Conservation (phyloP, 2,329 filamentous ascomycete species). For the Colletotrichum somersetense region DNA sequence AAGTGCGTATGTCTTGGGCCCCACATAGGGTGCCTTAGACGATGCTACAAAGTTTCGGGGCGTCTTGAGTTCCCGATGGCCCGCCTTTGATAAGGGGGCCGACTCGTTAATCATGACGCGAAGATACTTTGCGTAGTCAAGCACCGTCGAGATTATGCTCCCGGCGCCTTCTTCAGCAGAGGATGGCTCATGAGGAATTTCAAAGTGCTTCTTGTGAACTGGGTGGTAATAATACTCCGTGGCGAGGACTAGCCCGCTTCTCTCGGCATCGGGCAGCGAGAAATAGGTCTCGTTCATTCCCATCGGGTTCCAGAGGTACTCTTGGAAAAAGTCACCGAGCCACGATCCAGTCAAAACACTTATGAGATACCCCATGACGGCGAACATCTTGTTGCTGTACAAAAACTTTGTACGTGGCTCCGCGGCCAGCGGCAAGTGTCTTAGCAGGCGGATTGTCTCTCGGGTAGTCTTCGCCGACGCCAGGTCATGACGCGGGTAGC, state of each 20-base stretch:
- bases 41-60: slow-evolving; percentile 46
- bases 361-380: slow-evolving; percentile 59
- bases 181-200: slow-evolving; percentile 46
- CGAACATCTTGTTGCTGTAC: slow-evolving; percentile 66
- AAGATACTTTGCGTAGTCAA: slow-evolving; percentile 54
- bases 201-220: slow-evolving; percentile 44
- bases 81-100: slow-evolving; percentile 46
- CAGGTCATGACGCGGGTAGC: slow-evolving; percentile 59
- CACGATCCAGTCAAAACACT: slow-evolving; percentile 55
- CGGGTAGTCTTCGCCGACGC: slow-evolving; percentile 47
- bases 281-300: slow-evolving; percentile 60
- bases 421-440: slow-evolving; percentile 58
- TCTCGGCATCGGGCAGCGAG: slow-evolving; percentile 46
- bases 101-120: slow-evolving; percentile 49
- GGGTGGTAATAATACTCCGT: slow-evolving; percentile 57
- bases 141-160: slow-evolving; percentile 55
- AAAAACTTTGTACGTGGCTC: slow-evolving; percentile 60
- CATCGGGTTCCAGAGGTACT: slow-evolving; percentile 59
- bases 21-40: slow-evolving; percentile 38
- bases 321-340: slow-evolving; percentile 56
- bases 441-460: slow-evolving; percentile 57
- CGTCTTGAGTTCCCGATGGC: slow-evolving; percentile 46
- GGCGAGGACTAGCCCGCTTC: slow-evolving; percentile 51
- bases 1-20: slow-evolving; percentile 47
- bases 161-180: slow-evolving; percentile 57